Percentiles rank a stretch among this genome's conserved stretches.
Conservation (phyloP, 805 yeast genomes). For the Wickerhamomyces canadensis region DNA sequence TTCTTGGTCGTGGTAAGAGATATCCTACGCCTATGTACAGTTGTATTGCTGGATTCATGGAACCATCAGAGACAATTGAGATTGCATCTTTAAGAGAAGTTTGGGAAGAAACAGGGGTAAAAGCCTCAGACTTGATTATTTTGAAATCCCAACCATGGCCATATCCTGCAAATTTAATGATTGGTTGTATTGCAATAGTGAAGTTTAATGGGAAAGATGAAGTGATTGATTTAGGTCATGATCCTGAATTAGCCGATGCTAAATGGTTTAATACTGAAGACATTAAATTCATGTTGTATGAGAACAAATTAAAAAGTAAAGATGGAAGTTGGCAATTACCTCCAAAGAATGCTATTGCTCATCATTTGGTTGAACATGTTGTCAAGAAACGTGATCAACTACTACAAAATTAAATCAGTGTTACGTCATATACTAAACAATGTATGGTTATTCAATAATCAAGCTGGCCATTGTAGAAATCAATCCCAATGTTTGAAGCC, state of each 20-base stretch:
- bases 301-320: slow-evolving; percentile 13
- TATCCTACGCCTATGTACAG: slow-evolving; percentile 62
- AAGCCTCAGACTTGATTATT: slow-evolving; percentile 49
- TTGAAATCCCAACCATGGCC: slow-evolving; percentile 95
- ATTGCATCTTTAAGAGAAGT: slow-evolving; percentile 83
- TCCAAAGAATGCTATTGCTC: slow-evolving; percentile 24
- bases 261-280: slow-evolving; percentile 69
- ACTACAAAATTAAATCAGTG: background rate
- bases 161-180: slow-evolving; percentile 87
- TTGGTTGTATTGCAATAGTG: slow-evolving; percentile 84
- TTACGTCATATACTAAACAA: background rate
- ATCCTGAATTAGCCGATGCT: slow-evolving; percentile 81
- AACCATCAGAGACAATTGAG: slow-evolving; percentile 90
- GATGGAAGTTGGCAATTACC: slow-evolving; percentile 18
- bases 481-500: slow-evolving; percentile 9
- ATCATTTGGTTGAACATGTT: slow-evolving; percentile 20
- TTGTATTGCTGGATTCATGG: slow-evolving; percentile 93
- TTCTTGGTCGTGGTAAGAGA: slow-evolving; percentile 68
- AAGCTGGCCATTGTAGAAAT: too few species aligned
- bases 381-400: slow-evolving; percentile 10
- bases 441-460: background rate
- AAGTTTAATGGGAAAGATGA: slow-evolving; percentile 64
- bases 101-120: slow-evolving; percentile 94
- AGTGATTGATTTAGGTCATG: slow-evolving; percentile 66
- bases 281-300: slow-evolving; percentile 28